These are phyloP conservation scores for Kewa caespitosa DNA, from an alignment of 179 eudicot genomes.

Conservation along the genomic window DNA sequence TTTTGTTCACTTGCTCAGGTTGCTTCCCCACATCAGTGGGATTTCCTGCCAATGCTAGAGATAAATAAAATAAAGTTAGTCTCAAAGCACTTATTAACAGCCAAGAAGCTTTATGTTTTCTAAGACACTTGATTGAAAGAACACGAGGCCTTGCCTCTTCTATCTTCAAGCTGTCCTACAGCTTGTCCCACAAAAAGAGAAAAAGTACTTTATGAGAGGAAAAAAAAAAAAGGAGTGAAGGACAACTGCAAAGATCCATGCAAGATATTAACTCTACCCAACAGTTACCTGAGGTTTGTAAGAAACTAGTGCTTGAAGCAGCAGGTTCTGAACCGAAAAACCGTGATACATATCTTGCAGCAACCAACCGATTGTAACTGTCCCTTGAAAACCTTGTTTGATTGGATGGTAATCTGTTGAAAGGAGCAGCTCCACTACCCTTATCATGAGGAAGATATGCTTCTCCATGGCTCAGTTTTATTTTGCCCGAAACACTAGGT, in stretches of 20 bases:
- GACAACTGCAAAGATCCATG: not conserved
- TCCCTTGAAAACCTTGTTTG: constrained; percentile 62
- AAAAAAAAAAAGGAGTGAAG: not conserved
- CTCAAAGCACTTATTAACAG: not conserved
- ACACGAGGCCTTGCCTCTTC: not conserved
- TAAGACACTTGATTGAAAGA: not conserved
- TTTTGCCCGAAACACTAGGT: constrained; percentile 93
- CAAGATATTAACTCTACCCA: constrained; percentile 2
- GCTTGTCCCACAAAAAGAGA: not conserved
- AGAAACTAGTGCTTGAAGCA: constrained; percentile 46
- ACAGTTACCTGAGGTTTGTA: constrained; percentile 59
- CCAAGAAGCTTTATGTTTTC: not conserved
- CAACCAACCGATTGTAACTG: constrained; percentile 71
- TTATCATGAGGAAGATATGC: constrained; percentile 99
- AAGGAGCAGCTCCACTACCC: constrained; percentile 85
- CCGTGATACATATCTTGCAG: constrained; percentile 87
- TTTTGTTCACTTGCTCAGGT: constrained; percentile 62
- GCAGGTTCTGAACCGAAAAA: constrained; percentile 81
- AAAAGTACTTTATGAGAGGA: not conserved
- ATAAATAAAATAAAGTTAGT: constrained; percentile 4
- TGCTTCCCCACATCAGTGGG: constrained; percentile 70
- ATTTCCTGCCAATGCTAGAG: constrained; percentile 50
- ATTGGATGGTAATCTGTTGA: constrained; percentile 59
- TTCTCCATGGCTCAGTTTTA: constrained; percentile 93
- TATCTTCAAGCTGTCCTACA: not conserved